phyloP scores from a whole-genome alignment of 2,329 filamentous ascomycete species.

The Zymoseptoria crescenta region DNA sequence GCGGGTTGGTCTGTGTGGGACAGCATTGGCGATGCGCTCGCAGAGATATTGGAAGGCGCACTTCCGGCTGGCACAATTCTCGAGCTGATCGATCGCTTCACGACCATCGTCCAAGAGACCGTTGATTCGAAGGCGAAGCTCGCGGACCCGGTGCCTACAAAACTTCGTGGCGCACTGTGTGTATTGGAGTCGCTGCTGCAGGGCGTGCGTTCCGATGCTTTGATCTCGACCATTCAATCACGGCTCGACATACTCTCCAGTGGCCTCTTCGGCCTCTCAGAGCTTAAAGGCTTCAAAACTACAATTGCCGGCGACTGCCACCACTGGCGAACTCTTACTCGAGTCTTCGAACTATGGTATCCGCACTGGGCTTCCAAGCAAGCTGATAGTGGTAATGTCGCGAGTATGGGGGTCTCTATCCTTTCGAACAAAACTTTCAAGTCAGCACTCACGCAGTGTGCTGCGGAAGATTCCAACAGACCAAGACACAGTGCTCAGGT shows the following conservation, averaged over 20 bases:
- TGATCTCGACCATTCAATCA: constrained; percentile 6
- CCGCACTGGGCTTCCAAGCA: constrained; percentile 11
- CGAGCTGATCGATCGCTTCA: constrained; percentile 8
- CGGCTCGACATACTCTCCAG: constrained; percentile 5
- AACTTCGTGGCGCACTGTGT: background rate
- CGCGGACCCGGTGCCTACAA: background rate
- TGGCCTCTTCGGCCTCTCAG: constrained; percentile 3
- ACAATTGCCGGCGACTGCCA: background rate
- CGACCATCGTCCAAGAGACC: background rate
- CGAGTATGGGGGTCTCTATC: background rate
- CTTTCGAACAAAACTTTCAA: constrained; percentile 7
- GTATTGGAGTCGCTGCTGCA: constrained; percentile 6
- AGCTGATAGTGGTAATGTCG: background rate
- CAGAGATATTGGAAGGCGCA: constrained; percentile 14
- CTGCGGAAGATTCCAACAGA: background rate
- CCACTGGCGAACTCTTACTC: constrained; percentile 14
- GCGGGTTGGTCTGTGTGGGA: constrained; percentile 16
- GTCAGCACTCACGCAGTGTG: constrained; percentile 4
- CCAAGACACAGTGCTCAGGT: constrained; percentile 6
- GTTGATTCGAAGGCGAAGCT: background rate
- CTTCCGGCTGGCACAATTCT: constrained; percentile 13
- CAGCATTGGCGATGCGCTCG: constrained; percentile 14
- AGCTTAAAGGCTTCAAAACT: constrained; percentile 1
- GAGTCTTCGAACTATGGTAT: constrained; percentile 15
- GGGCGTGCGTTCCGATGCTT: constrained; percentile 8